Evolutionary conservation across 192 early-diverging fungal genomes (phyloP).

Genomic region (Coemansia sp.): DNA sequence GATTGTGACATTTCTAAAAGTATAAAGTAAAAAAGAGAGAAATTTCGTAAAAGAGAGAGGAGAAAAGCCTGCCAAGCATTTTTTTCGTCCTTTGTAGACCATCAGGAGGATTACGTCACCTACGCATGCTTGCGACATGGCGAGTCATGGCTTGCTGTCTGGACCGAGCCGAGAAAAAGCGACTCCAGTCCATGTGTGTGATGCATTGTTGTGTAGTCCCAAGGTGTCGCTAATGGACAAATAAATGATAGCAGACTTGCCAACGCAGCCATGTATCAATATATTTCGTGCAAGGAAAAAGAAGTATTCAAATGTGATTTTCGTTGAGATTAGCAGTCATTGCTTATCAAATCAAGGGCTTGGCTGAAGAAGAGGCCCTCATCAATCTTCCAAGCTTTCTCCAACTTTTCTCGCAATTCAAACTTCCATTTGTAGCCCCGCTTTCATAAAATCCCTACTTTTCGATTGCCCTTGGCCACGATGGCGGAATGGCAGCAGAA

Average conservation of each 20-base stretch:
- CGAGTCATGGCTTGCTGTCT: neutral
- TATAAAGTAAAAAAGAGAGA: neutral
- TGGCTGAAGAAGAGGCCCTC: neutral
- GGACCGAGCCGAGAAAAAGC: neutral
- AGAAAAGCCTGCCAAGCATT: neutral
- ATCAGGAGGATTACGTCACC: neutral
- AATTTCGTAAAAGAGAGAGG: neutral
- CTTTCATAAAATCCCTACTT: neutral
- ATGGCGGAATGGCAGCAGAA: constrained; percentile 14
- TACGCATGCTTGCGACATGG: neutral
- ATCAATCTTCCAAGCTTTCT: too few relatives aligned
- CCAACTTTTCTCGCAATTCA: neutral
- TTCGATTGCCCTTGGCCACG: constrained; percentile 2
- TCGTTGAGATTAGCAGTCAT: neutral
- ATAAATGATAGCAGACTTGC: too few relatives aligned
- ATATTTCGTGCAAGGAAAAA: too few relatives aligned
- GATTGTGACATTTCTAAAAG: constrained; percentile 1
- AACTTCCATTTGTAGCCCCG: neutral
- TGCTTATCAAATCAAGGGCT: neutral
- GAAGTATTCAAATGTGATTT: neutral
- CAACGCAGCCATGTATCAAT: too few relatives aligned
- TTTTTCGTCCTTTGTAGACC: neutral
- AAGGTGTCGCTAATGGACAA: too few relatives aligned
- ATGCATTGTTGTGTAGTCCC: too few relatives aligned
- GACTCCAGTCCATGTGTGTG: too few relatives aligned